Base-by-base conservation (phyloP, 306 rosid genomes). In the Acacia acuminata region DNA sequence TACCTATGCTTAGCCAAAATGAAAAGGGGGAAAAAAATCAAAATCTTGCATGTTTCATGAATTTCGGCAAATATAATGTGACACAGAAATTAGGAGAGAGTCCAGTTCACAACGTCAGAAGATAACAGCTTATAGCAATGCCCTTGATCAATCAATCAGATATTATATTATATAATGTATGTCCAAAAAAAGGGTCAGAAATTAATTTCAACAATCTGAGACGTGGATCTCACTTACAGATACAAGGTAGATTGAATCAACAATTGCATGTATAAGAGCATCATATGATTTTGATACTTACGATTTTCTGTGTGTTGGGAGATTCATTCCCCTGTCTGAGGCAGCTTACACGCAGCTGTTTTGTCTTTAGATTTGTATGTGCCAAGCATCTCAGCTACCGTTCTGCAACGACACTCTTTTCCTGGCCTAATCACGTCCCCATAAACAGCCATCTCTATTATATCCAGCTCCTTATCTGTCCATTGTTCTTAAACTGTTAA, bases 391-490 rank as follows among this genome's bases (percentile, higher is more conserved):
- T 96, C 98, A 16, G 97, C 98, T 63, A 92, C 85, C 13, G 97
- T 93, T 86, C 90, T 88, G 88, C 98, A 94, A 20, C 97, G 90
- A 83, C 99, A 96, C 75, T 94, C 89, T 78, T 91, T 94, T 83
- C 98, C 99, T 47, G 97, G 97, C 55, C 99, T 86, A 73, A 90
- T 56, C 76, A 94, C 99, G 71, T 96, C 97, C 2, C 99, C 99
- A n/a, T 93, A 94, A 56, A 96, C 96, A 61, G 98, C 99, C 99
- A 96, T 96, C 88, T 96, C 99, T 43, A 96, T 91, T 77, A 96
- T 78, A 83, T 94, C 99, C 0, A 96, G 96, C 87, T 92, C 99
- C 91, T 88, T 96, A 66, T 96, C 98, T 96, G 92, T 79, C 77
- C 79, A 40, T 79, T 71, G 82, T 67, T 75, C 66, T 8, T 81